These are phyloP conservation scores for Ambispora gerdemannii DNA, from an alignment of 192 early-diverging fungal species.

Conservation along the genomic window DNA sequence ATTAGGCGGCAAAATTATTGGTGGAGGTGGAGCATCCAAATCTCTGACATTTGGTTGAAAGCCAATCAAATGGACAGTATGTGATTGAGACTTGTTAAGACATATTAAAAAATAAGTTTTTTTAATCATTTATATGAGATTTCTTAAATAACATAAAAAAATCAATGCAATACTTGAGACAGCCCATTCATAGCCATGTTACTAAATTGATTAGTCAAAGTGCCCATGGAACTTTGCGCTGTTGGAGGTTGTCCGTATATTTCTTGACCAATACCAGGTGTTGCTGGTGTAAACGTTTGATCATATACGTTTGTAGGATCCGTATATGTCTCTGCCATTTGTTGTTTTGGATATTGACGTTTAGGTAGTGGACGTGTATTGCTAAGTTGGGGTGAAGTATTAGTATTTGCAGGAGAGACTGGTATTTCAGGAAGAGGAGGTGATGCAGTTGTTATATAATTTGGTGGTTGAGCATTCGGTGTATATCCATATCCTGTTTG, in stretches of 20 bases:
- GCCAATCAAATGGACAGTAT: slow-evolving; percentile 53
- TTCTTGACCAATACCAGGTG: slow-evolving; percentile 29
- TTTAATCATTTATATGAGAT: not conserved
- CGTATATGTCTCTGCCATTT: slow-evolving; percentile 43
- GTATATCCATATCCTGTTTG: not conserved
- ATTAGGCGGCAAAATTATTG: slow-evolving; percentile 51
- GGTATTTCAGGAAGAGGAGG: slow-evolving; percentile 26
- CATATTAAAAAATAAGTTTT: not conserved
- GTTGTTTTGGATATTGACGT: slow-evolving; percentile 52
- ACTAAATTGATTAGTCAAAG: slow-evolving; percentile 38
- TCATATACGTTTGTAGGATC: slow-evolving; percentile 32
- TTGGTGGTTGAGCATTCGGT: slow-evolving; percentile 16
- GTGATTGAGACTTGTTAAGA: slow-evolving; percentile 24
- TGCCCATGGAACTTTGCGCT: slow-evolving; percentile 24
- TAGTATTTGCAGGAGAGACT: slow-evolving; percentile 9
- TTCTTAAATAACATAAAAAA: not conserved
- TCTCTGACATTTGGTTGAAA: slow-evolving; percentile 46
- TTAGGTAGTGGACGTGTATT: slow-evolving; percentile 42
- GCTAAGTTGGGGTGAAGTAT: slow-evolving; percentile 28
- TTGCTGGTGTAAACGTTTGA: slow-evolving; percentile 33
- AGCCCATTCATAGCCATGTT: slow-evolving; percentile 33
- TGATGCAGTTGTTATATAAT: too few species aligned
- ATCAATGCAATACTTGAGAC: slow-evolving; percentile 26
- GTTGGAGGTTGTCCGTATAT: slow-evolving; percentile 19
- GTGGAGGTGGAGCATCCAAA: slow-evolving; percentile 43